Evolutionary conservation across 2,329 filamentous ascomycete species (phyloP).

Genomic region (Hysterium pulicare): DNA sequence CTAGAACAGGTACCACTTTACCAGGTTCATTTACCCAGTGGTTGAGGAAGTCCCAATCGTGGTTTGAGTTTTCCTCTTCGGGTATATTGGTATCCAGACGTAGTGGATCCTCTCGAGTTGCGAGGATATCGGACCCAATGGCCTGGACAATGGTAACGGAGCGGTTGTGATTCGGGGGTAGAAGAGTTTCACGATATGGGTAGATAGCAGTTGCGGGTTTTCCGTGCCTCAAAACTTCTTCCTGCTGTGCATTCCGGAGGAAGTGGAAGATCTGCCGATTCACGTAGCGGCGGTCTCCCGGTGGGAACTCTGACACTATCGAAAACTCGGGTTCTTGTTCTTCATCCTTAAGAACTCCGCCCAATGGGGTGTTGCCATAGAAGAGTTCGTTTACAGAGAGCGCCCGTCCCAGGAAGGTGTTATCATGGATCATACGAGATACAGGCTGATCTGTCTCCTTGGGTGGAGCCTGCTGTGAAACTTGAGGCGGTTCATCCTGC

Average conservation of each 20-base stretch:
- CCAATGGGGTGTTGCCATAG: conserved; percentile 14
- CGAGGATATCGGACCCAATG: conserved; percentile 11
- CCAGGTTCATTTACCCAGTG: conserved; percentile 45
- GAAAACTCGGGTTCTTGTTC: conserved; percentile 9
- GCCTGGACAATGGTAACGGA: conserved; percentile 30
- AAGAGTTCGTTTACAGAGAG: conserved; percentile 32
- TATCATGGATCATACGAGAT: background rate
- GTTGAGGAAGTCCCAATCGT: conserved; percentile 35
- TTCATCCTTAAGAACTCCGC: conserved; percentile 5
- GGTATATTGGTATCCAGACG: conserved; percentile 14
- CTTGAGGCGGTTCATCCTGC: too few species aligned
- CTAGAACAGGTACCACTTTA: conserved; percentile 49
- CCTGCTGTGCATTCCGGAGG: conserved; percentile 13
- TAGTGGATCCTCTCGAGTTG: conserved; percentile 23
- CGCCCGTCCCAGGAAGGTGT: background rate
- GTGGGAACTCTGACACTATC: background rate
- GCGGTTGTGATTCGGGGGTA: conserved; percentile 10
- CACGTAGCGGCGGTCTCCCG: conserved; percentile 22
- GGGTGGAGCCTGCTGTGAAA: too few species aligned
- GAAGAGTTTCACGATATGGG: conserved; percentile 25
- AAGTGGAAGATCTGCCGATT: conserved; percentile 24
- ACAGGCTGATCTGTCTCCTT: background rate
- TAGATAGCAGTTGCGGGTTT: conserved; percentile 22
- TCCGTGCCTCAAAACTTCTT: conserved; percentile 14
- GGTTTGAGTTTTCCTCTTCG: conserved; percentile 15